These are phyloP conservation scores for Didymella sp. DNA, from an alignment of 2,329 filamentous ascomycete genomes.

Conservation along the genomic window DNA sequence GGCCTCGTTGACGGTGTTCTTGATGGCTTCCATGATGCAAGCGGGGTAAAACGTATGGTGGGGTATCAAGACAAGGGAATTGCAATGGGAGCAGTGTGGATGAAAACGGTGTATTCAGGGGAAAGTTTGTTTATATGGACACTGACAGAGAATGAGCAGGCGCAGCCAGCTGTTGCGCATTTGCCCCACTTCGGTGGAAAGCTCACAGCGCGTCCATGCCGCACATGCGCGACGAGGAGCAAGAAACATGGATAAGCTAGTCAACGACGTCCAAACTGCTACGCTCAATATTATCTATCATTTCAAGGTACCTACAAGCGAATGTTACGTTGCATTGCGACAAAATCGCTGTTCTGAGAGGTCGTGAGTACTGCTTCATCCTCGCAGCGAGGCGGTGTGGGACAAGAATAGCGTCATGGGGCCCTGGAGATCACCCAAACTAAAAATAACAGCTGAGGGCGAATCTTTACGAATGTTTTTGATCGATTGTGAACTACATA, in stretches of 20 bases:
- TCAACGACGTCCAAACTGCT: neutral
- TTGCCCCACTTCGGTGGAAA: conserved; percentile 37
- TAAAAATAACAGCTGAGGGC: conserved; percentile 33
- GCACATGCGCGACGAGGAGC: conserved; percentile 24
- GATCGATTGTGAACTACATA: conserved; percentile 14
- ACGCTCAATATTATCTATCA: neutral
- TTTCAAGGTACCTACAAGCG: neutral
- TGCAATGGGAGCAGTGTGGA: conserved; percentile 18
- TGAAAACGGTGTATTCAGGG: conserved; percentile 3
- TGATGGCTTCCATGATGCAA: conserved; percentile 53
- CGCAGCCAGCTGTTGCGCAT: conserved; percentile 31
- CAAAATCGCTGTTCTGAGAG: neutral
- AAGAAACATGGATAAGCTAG: neutral
- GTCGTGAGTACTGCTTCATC: neutral
- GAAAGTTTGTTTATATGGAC: conserved; percentile 14
- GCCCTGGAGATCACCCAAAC: conserved; percentile 26
- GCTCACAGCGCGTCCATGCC: conserved; percentile 33
- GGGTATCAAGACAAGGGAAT: conserved; percentile 17
- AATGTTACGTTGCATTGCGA: neutral
- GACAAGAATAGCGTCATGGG: conserved; percentile 16
- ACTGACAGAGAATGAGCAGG: conserved; percentile 18
- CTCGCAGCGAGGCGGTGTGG: conserved; percentile 11
- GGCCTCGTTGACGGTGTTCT: conserved; percentile 51
- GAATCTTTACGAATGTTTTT: conserved; percentile 7
- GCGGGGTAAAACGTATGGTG: conserved; percentile 33